phyloP scores from a whole-genome alignment of 140 eudicot species.

The Artemisia princeps region DNA sequence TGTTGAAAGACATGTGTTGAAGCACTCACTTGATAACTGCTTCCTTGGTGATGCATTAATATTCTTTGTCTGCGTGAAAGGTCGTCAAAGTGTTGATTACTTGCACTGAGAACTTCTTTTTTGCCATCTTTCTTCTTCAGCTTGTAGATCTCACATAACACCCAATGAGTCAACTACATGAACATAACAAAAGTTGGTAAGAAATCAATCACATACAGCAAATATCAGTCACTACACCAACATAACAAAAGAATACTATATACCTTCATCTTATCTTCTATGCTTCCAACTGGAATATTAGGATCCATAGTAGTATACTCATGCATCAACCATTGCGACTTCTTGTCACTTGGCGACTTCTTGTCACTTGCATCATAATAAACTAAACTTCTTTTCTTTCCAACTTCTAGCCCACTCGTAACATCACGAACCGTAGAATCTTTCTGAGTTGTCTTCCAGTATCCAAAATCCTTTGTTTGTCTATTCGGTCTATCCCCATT shows the following conservation, averaged over 20 bases:
- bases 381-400: not conserved
- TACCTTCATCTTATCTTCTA: not conserved
- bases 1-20: no score
- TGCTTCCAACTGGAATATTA: not conserved
- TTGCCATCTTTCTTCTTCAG: not conserved
- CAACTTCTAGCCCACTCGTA: not conserved
- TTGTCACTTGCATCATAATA: no score
- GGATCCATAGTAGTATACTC: not conserved
- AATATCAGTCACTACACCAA: not conserved
- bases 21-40: no score
- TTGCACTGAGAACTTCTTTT: no score
- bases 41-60: no score
- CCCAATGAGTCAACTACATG: not conserved
- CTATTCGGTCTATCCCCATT: not conserved
- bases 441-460: not conserved
- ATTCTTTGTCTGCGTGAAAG: no score
- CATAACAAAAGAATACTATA: not conserved
- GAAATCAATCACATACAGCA: no score
- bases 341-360: not conserved
- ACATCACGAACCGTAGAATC: not conserved
- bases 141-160: not conserved
- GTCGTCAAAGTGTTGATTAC: no score
- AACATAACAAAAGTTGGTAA: not conserved
- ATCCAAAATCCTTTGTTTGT: not conserved
- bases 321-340: not conserved